Percentiles rank a stretch among this genome's conserved stretches.
Conservation (phyloP, 148 eudicot genomes). For the Vaccinium macrocarpon region DNA sequence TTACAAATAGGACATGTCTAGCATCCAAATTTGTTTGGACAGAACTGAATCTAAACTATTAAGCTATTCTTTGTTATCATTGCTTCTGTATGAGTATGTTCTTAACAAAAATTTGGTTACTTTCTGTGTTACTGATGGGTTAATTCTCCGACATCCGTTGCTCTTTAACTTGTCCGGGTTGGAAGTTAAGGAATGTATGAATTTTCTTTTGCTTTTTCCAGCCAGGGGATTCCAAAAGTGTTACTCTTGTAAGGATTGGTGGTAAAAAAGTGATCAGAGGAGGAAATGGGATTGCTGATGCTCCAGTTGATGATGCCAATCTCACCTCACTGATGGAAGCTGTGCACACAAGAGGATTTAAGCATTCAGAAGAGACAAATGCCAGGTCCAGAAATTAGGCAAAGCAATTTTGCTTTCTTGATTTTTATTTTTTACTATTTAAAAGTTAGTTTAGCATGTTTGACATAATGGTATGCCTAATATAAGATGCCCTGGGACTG, state of each 20-base stretch:
- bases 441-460: not conserved
- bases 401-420: conserved; percentile 8
- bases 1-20: not conserved
- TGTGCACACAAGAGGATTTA: conserved; percentile 46
- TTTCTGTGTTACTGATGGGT: not conserved
- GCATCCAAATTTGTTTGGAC: not conserved
- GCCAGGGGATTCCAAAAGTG: conserved; percentile 94
- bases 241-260: conserved; percentile 77
- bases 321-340: conserved; percentile 49
- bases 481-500: conserved; percentile 10
- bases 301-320: conserved; percentile 54
- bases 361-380: conserved; percentile 55
- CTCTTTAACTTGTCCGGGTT: conserved; percentile 2
- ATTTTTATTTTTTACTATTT: not conserved
- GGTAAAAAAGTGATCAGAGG: conserved; percentile 78
- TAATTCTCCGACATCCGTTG: not conserved
- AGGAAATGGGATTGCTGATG: conserved; percentile 79
- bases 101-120: not conserved
- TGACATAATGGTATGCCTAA: conserved; percentile 6
- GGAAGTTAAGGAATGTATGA: not conserved
- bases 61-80: not conserved
- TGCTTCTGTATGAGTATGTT: not conserved
- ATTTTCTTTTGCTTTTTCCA: conserved; percentile 32
- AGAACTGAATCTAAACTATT: no score
- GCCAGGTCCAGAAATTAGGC: conserved; percentile 47